Conservation (phyloP, 106 monocot genomes). For the Vanilla planifolia region DNA sequence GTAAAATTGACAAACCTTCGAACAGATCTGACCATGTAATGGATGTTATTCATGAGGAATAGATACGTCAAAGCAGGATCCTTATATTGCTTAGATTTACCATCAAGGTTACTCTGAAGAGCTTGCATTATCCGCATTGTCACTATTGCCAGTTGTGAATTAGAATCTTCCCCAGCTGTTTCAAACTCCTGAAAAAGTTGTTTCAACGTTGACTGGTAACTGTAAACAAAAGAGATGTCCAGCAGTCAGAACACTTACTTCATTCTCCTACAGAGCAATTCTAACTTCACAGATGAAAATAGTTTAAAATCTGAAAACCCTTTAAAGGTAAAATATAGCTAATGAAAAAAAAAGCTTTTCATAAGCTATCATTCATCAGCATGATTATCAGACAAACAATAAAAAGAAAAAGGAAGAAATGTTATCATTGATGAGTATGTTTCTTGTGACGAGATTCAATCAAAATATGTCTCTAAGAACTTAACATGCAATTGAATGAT, state of each 20-base stretch:
- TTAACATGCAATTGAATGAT: too few species aligned
- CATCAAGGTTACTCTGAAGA: constrained; percentile 64
- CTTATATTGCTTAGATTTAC: constrained; percentile 76
- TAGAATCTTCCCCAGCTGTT: constrained; percentile 34
- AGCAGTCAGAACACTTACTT: constrained; percentile 6
- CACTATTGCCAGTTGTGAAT: constrained; percentile 59
- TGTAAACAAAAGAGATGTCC: constrained; percentile 18
- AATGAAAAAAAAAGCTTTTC: too few species aligned
- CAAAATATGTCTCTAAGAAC: too few species aligned
- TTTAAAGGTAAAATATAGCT: neutral
- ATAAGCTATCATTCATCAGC: too few species aligned
- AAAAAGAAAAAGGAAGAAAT: too few species aligned
- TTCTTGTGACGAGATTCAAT: too few species aligned
- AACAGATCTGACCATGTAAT: constrained; percentile 73
- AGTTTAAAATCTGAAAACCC: neutral
- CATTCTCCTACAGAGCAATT: too few species aligned
- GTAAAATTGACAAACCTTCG: constrained; percentile 35
- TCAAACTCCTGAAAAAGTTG: constrained; percentile 86
- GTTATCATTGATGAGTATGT: too few species aligned
- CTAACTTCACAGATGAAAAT: neutral
- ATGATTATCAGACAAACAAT: too few species aligned
- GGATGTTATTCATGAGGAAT: constrained; percentile 76
- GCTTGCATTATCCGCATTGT: constrained; percentile 87
- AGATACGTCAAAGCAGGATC: constrained; percentile 59
- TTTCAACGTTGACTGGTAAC: constrained; percentile 83